Percentiles rank a stretch among this genome's conserved stretches.
These are phyloP conservation scores for Metschnikowia drakensbergensis DNA, from an alignment of 805 yeast species.

Conservation along the genomic window DNA sequence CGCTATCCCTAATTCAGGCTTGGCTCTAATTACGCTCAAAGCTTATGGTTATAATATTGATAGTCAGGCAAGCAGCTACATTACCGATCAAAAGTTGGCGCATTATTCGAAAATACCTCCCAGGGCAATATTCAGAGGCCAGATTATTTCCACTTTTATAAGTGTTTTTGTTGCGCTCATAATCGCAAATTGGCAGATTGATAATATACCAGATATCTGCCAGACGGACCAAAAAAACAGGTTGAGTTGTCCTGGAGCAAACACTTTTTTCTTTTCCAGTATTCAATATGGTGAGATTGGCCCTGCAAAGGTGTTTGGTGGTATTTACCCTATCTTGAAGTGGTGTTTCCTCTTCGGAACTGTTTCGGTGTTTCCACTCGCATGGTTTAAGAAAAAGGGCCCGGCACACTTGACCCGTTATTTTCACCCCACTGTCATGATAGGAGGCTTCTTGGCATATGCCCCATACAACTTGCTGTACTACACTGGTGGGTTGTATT, in stretches of 20 bases:
- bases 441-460: conserved; percentile 46
- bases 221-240: conserved; percentile 33
- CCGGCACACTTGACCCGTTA: conserved; percentile 29
- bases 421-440: conserved; percentile 53
- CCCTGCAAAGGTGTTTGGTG: conserved; percentile 56
- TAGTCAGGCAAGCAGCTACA: conserved; percentile 58
- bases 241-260: conserved; percentile 42
- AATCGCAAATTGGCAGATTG: conserved; percentile 40
- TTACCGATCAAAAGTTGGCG: conserved; percentile 27
- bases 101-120: conserved; percentile 28
- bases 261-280: conserved; percentile 50
- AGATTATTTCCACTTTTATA: conserved; percentile 34
- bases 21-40: conserved; percentile 56
- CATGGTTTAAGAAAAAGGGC: conserved; percentile 34
- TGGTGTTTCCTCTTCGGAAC: conserved; percentile 60
- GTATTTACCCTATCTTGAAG: conserved; percentile 49
- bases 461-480: conserved; percentile 52
- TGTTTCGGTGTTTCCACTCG: conserved; percentile 34
- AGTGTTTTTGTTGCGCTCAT: conserved; percentile 32
- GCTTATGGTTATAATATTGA: conserved; percentile 55
- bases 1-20: conserved; percentile 59
- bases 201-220: conserved; percentile 34
- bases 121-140: conserved; percentile 32
- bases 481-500: conserved; percentile 57
- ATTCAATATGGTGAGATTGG: conserved; percentile 56